Base-by-base conservation (phyloP, 2,329 filamentous ascomycete species). In the Plenodomus lindquistii region DNA sequence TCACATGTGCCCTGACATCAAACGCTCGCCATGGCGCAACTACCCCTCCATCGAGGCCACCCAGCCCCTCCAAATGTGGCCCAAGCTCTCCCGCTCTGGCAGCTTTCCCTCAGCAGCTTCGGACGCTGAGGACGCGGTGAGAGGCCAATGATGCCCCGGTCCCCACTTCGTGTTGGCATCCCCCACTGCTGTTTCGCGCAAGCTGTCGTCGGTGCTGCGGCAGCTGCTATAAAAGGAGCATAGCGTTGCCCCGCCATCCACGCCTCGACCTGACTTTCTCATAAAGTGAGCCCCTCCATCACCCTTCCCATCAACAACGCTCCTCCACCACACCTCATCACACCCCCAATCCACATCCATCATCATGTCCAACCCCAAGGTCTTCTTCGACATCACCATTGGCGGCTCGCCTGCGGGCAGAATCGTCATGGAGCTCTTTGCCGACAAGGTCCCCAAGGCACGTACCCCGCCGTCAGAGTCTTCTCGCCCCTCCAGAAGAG, bases 351-450 rank as follows among this genome's bases (percentile, higher is more conserved):
- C 40, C 49, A 52, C 40, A 31, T 52, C 50, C 52, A 63, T 59
- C 61, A 65, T 42, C 46, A 65, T 65, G 61, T 52, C 61, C 18
- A 65, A 65, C 69, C 85, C 85, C 72, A 85, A 88, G 63, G 92
- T 96, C 77, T 99, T 87, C 79, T 97, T 99, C 75, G 92, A 97
- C 78, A 85, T 97, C 73, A 80, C 85, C 57, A 87, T 97, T 69
- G 91, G 88, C 70, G 82, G 84, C 51, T 81, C 85, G 67, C 76
- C 82, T 27, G 82, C 85, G 48, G 92, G 91, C 57, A 87, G 92
- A 57, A 81, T 99, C 72, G 85, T 83, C 56, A 93, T 97, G 76
- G 90, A 96, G 79, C 84, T 99, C 60, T 62, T 55, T 44, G 51
- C 50, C 31, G 61, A 65, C 53, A 37, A 94, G 53, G 91, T 96